These are phyloP conservation scores for Penicillium sp. DNA, from an alignment of 2,329 filamentous ascomycete genomes.

Conservation along the genomic window DNA sequence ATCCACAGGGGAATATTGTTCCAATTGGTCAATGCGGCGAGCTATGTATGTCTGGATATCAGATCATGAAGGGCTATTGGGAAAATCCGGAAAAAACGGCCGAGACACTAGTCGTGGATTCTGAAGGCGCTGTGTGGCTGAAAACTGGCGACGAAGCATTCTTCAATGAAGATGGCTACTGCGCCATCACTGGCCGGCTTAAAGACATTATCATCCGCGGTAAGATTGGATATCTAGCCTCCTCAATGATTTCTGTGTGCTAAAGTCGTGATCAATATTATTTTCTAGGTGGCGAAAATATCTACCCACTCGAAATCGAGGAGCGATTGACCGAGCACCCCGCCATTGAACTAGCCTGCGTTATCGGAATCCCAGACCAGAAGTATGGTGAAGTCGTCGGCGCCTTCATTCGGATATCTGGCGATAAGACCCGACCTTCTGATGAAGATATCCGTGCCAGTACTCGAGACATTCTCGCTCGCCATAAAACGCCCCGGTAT, in stretches of 20 bases:
- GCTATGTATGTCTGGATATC: conserved; percentile 76
- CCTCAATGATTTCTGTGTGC: background rate
- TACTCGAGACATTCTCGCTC: conserved; percentile 63
- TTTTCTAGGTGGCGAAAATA: conserved; percentile 66
- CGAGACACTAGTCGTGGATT: conserved; percentile 69
- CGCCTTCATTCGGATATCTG: conserved; percentile 55
- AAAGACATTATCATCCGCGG: conserved; percentile 80
- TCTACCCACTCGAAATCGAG: conserved; percentile 74
- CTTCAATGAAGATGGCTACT: conserved; percentile 63
- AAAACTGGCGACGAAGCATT: conserved; percentile 64
- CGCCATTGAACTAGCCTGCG: conserved; percentile 63
- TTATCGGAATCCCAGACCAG: conserved; percentile 69
- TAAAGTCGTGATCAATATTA: background rate
- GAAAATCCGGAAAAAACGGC: conserved; percentile 74
- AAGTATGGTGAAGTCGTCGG: conserved; percentile 74
- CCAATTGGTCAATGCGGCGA: conserved; percentile 71
- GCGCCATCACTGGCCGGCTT: conserved; percentile 72
- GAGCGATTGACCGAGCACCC: conserved; percentile 69
- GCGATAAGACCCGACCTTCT: conserved; percentile 41
- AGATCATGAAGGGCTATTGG: conserved; percentile 64
- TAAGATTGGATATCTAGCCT: conserved; percentile 13
- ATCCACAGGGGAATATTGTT: conserved; percentile 63
- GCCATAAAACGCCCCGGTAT: conserved; percentile 70
- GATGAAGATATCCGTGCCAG: conserved; percentile 62
- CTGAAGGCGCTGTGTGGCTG: conserved; percentile 60